Base-by-base conservation (phyloP, 768 basidiomycete species). In the Collybiopsis confluens region DNA sequence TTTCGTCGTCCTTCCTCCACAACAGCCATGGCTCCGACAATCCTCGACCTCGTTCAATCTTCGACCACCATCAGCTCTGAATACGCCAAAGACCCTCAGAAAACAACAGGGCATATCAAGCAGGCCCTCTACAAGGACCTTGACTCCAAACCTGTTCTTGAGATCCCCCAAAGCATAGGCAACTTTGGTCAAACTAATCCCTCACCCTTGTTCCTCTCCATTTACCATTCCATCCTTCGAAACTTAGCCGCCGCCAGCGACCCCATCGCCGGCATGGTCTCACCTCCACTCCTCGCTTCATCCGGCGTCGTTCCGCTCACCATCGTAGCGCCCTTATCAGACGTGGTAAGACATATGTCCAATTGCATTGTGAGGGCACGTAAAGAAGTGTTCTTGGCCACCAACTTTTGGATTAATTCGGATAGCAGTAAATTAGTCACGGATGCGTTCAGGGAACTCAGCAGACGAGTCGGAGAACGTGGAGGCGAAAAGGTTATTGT, bases 291-390 rank as follows among this genome's bases (percentile, higher is more conserved):
- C n/a, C 66, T 88, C 48, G 86, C 78, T 1, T 75, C 77, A 8
- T 79, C 77, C 13, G 84, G 83, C 6, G 82, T 83, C 15, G 75
- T 86, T 28, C 86, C 84, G 13, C 68, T 86, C 30, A 71, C 78
- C 6, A 76, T 87, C 59, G 71, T 86, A 60, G 85, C 83, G 16
- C 67, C 82, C 73, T 76, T 87, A 42, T 84, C 87, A 0, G 87
- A 88, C 60, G 88, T 88, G 58, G 85, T 87, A 75, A 74, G 77
- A 49, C 86, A 88, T 61, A 84, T 86, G 67, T 73, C 77, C 18
- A 78, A 82, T 45, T 71, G 80, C 45, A 85, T 88, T 49, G 74
- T 82, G 21, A 69, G 73, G 27, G 85, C 86, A 8, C 68, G 85
- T 60, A 70, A 78, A 36, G 86, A 88, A 68, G 76, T 88, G 15